Evolutionary conservation across 164 flowering plant species (phyloP), one percentile per base, ranked within the genome.

Genomic region (Nymphaea colorata): DNA sequence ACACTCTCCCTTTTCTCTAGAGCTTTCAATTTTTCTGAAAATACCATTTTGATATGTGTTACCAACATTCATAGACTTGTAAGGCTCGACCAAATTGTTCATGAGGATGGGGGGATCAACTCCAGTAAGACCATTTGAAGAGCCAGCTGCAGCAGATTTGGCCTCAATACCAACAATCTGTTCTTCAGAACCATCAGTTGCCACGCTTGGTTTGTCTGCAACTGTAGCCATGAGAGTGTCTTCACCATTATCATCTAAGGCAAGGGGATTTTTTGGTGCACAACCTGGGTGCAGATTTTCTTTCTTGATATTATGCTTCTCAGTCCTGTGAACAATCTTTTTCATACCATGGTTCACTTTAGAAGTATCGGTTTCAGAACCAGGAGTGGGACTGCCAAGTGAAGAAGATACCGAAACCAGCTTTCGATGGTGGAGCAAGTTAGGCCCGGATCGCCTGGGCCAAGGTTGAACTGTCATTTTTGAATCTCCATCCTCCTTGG

Each of bases 1-100:
- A 73, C 85, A 74, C 44, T 90, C 90, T 16, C 89, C 90, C 61
- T 81, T 84, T 64, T 79, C 93, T 73, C 76, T 77, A 61, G 83
- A 78, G 69, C 76, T 77, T 73, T 78, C 83, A 75, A 75, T 80
- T 62, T 70, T 74, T 70, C 77, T 80, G 2, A 67, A 70, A 61
- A 74, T 55, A 36, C 57, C 43, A 64, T 53, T 65, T 71, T 45
- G 53, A 10, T 5, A 45, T 45, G 5, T 5, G 53, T 45, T 10
- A 45, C 7, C 5, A 45, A 5, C 10, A 10, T 10, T 10, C 53
- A 45, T 45, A 10, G 36, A 25, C 36, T 25, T 25, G 36, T 25
- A 25, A 25, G 36, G 36, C 36, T 25, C 36, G 36, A 10, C 53
- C 10, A 10, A 45, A 10, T 45, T 45, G 53, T 5, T 45, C 10